Conservation (phyloP, 805 yeast genomes). For the Barnettozyma siamensis region DNA sequence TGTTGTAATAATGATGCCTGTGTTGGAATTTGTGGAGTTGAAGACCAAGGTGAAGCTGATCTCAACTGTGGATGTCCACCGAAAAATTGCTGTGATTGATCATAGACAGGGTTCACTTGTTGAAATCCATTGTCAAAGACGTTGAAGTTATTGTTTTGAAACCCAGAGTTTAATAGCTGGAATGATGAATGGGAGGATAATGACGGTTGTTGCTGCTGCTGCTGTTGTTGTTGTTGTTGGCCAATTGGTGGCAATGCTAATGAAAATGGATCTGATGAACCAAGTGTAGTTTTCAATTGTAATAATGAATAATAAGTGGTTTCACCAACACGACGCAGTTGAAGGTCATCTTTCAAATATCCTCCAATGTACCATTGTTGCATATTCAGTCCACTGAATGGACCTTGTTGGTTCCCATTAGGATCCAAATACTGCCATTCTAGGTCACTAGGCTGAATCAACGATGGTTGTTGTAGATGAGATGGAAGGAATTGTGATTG, state of each 20-base stretch:
- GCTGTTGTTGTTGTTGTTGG: slow-evolving; percentile 1
- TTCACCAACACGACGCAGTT: slow-evolving; percentile 56
- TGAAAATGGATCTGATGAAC: slow-evolving; percentile 65
- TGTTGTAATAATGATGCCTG: slow-evolving; percentile 14
- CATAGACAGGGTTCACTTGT: not conserved
- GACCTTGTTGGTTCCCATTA: slow-evolving; percentile 69
- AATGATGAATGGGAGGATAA: slow-evolving; percentile 6
- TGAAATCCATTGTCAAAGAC: not conserved
- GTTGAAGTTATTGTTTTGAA: not conserved
- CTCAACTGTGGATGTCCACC: not conserved
- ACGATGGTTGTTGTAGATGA: slow-evolving; percentile 5
- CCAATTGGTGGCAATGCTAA: slow-evolving; percentile 39
- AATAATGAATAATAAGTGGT: slow-evolving; percentile 42
- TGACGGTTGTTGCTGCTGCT: slow-evolving; percentile 1
- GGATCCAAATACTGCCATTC: slow-evolving; percentile 75
- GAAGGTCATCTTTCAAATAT: slow-evolving; percentile 50
- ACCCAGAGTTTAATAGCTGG: not conserved
- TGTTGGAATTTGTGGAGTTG: slow-evolving; percentile 1
- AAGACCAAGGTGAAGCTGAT: slow-evolving; percentile 5
- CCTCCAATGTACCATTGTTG: slow-evolving; percentile 67
- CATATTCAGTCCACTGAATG: slow-evolving; percentile 70
- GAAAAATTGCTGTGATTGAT: not conserved
- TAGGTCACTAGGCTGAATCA: slow-evolving; percentile 36
- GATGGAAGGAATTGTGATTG: slow-evolving; percentile 5
- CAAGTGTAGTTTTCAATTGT: slow-evolving; percentile 44